phyloP scores from a whole-genome alignment of 306 rosid species.

The Quercus variabilis region DNA sequence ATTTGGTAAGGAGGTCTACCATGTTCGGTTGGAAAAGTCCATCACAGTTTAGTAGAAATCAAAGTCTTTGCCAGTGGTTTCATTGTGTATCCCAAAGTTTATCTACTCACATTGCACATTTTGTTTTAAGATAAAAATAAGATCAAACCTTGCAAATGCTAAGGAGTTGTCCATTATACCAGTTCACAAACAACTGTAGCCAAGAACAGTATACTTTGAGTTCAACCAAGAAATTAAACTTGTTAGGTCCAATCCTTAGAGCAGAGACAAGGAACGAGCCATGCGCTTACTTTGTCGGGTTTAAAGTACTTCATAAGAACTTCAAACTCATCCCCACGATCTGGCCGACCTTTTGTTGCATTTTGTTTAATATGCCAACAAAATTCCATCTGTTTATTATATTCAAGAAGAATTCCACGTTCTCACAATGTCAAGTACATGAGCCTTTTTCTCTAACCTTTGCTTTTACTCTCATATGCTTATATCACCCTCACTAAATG shows the following conservation, averaged over 20 bases:
- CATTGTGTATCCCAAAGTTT: too few species aligned
- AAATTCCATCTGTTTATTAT: conserved; percentile 31
- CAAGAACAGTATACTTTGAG: background rate
- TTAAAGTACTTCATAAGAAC: conserved; percentile 25
- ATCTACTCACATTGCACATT: too few species aligned
- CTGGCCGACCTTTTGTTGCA: conserved; percentile 43
- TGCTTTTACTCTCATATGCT: background rate
- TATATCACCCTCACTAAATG: conserved; percentile 18
- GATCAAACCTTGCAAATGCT: too few species aligned
- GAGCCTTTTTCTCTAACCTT: conserved; percentile 17
- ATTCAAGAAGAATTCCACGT: conserved; percentile 59
- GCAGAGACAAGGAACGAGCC: conserved; percentile 54
- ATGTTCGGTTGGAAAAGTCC: too few species aligned
- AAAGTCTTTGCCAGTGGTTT: too few species aligned
- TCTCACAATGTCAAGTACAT: conserved; percentile 36
- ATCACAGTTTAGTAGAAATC: too few species aligned
- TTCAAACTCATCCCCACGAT: conserved; percentile 65
- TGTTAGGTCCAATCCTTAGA: conserved; percentile 17
- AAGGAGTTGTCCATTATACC: too few species aligned
- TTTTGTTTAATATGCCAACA: conserved; percentile 27
- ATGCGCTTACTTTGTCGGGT: conserved; percentile 56
- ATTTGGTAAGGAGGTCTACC: too few species aligned
- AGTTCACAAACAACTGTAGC: too few species aligned
- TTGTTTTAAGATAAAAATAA: too few species aligned
- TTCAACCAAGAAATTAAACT: background rate